Conservation (phyloP, 495 filamentous ascomycete species). For the Penicillium turbatum region DNA sequence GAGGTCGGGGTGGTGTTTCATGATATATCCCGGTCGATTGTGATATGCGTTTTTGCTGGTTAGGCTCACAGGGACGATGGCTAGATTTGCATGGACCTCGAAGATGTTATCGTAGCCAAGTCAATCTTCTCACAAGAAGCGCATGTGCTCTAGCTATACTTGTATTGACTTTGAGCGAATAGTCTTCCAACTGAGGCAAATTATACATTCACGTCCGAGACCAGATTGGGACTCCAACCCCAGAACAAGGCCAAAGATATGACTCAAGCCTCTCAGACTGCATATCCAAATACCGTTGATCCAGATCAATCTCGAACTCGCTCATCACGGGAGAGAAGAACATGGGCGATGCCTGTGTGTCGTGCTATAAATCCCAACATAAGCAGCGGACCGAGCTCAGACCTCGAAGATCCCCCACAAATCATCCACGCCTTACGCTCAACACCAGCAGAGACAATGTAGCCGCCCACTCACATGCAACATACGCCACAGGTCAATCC, state of each 20-base stretch:
- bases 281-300: not conserved
- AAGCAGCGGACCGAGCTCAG: conserved; percentile 3
- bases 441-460: not conserved
- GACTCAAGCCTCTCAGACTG: not conserved
- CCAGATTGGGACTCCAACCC: not conserved
- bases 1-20: not conserved
- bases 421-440: not conserved
- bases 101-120: too few species aligned
- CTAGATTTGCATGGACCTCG: not conserved
- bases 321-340: not conserved
- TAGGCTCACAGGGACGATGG: not conserved
- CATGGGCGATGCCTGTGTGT: not conserved
- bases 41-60: not conserved
- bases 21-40: conserved; percentile 3
- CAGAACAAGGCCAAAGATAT: not conserved
- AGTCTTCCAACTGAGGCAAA: not conserved
- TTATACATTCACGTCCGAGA: not conserved
- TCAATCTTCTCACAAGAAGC: too few species aligned
- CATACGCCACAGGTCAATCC: not conserved
- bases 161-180: not conserved
- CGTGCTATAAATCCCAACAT: not conserved
- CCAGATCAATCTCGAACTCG: not conserved
- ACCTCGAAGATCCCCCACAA: not conserved
- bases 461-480: not conserved
- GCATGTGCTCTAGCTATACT: not conserved